Base-by-base conservation (phyloP, 1,284 basidiomycete species). In the Stygiomarasmius scandens region DNA sequence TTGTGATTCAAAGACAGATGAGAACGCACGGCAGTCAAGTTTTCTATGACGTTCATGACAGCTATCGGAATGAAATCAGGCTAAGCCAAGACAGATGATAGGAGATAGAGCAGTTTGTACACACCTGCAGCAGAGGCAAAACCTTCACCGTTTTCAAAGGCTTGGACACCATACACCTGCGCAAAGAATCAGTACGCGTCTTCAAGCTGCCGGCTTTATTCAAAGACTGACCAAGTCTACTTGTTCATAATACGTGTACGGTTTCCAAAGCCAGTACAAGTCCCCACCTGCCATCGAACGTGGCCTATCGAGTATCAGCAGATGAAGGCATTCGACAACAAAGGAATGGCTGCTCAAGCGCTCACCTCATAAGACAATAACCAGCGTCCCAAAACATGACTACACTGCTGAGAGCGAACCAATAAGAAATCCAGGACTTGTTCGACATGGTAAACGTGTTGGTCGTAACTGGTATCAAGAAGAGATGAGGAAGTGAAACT, bases 71-170 rank as follows among this genome's bases (percentile, higher is more conserved):
- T 48, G 43, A 54, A 56, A 60, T 27, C 12, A 58, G 53, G 43
- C 36, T 52, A 48, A 20, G 34, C 38, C 27, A 45, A 34, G 45
- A 22, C 52, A 44, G 38, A 50, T 23, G 44, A 49, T n/a, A n/a
- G 29, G n/a, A 36, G 24, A 61, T 69, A 44, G 11, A 24, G 34
- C n/a, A 32, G 4, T 34, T 10, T n/a, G 16, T 16, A 47, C 61
- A 71, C 73, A 73, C 74, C 84, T 60, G 84, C 71, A 12, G 83
- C 83, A 54, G 74, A 76, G 10, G 84, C 79, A 66, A 86, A 86
- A 1, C 85, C 84, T 59, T 84, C 77, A 20, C 75, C 73, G 9
- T 71, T 66, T 43, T 82, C 73, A 58, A 76, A 76, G 1, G 78
- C 76, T 25, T 64, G 67, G 23, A 73, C 70, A 6, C 82, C 81